A percentile compares a stretch with the other conserved stretches of the same genome.
These are phyloP conservation scores for Huntiella omanensis DNA, from an alignment of 2,329 filamentous ascomycete species.

Conservation along the genomic window DNA sequence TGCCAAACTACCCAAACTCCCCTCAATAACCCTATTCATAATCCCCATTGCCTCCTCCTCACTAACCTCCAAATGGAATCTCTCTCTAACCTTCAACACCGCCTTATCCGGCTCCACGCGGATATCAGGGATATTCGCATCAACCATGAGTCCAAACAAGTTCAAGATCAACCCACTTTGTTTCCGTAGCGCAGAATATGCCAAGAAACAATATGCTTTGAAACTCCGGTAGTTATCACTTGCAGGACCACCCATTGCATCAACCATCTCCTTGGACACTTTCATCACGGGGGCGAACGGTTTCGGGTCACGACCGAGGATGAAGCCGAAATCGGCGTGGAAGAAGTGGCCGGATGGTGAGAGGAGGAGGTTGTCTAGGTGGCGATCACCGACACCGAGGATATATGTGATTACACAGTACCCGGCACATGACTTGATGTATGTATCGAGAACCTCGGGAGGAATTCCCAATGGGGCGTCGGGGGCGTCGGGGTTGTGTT, in stretches of 20 bases:
- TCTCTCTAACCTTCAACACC: slow-evolving; percentile 83
- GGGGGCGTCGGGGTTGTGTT: slow-evolving; percentile 67
- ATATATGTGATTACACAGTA: slow-evolving; percentile 99
- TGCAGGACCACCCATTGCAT: slow-evolving; percentile 79
- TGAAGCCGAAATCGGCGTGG: slow-evolving; percentile 96
- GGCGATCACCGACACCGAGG: slow-evolving; percentile 84
- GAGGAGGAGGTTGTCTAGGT: slow-evolving; percentile 86
- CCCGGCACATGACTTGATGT: slow-evolving; percentile 86
- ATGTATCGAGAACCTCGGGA: slow-evolving; percentile 85
- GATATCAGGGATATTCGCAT: slow-evolving; percentile 93
- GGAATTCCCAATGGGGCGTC: slow-evolving; percentile 66
- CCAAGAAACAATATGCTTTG: slow-evolving; percentile 89
- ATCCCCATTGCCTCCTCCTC: slow-evolving; percentile 84
- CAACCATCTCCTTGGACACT: slow-evolving; percentile 92
- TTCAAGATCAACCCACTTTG: slow-evolving; percentile 83
- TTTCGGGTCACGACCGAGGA: slow-evolving; percentile 89
- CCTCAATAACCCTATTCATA: slow-evolving; percentile 77
- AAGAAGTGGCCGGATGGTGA: slow-evolving; percentile 88
- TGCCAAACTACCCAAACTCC: slow-evolving; percentile 74
- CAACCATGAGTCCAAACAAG: slow-evolving; percentile 88
- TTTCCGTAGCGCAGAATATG: slow-evolving; percentile 80
- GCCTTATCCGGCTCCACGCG: slow-evolving; percentile 82
- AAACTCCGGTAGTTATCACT: slow-evolving; percentile 74
- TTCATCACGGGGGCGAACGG: slow-evolving; percentile 97
- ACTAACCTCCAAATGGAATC: slow-evolving; percentile 76